Percentiles rank a stretch among this genome's conserved stretches.
Conservation (phyloP, 805 yeast genomes). For the Saccharomycopsis selenospora region DNA sequence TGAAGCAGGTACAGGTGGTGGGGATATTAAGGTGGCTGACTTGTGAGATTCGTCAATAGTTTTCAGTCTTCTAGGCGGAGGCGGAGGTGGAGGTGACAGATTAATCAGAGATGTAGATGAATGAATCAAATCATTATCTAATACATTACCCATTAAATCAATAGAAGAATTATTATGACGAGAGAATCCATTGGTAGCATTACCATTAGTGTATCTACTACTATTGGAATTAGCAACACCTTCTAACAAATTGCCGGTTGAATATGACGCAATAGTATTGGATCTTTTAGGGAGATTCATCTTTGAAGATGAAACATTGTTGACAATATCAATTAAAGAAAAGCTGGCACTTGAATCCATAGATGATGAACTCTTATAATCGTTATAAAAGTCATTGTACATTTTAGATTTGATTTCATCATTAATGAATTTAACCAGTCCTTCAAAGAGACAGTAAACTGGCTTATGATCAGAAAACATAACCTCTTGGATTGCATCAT, state of each 20-base stretch:
- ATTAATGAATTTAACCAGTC: conserved; percentile 62
- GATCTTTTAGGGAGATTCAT: conserved; percentile 1
- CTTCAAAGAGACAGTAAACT: conserved; percentile 70
- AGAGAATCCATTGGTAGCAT: conserved; percentile 18
- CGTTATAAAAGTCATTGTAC: conserved; percentile 51
- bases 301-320: conserved; percentile 22
- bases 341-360: conserved; percentile 24
- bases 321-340: conserved; percentile 22
- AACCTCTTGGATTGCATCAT: conserved; percentile 55
- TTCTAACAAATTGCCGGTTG: conserved; percentile 29
- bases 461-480: conserved; percentile 86
- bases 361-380: conserved; percentile 36
- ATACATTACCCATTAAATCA: conserved; percentile 4
- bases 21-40: not conserved
- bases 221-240: not conserved
- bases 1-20: conserved; percentile 18
- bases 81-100: conserved; percentile 20
- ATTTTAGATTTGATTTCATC: conserved; percentile 50
- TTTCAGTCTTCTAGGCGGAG: conserved; percentile 20
- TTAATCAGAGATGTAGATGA: conserved; percentile 4
- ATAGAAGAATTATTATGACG: not conserved
- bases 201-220: conserved; percentile 19
- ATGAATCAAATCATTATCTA: not conserved
- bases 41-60: conserved; percentile 14
- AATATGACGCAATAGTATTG: conserved; percentile 1